Conservation (phyloP, 495 filamentous ascomycete genomes). For the Cercophora newfieldiana region DNA sequence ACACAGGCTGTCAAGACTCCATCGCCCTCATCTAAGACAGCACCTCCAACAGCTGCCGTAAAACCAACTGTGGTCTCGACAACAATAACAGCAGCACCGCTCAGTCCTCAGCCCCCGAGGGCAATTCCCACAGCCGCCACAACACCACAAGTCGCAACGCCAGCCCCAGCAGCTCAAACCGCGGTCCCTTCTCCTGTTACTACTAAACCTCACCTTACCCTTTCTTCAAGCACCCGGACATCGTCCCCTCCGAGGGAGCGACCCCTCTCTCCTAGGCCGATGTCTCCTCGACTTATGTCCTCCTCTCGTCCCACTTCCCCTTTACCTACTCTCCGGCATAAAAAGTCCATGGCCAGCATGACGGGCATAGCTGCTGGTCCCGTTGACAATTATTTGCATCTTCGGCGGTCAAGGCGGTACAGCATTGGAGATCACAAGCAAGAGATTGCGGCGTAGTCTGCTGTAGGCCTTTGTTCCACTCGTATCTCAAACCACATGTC, state of each 20-base stretch:
- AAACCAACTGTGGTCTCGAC: not conserved
- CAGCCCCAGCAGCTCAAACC: not conserved
- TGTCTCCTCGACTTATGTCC: not conserved
- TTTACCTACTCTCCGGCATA: not conserved
- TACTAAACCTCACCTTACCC: not conserved
- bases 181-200: not conserved
- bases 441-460: constrained; percentile 23
- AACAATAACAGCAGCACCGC: not conserved
- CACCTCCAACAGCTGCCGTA: not conserved
- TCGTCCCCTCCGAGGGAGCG: not conserved
- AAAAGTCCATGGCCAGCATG: constrained; percentile 5
- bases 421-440: constrained; percentile 18
- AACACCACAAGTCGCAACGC: not conserved
- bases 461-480: not conserved
- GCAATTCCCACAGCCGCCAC: not conserved
- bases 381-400: constrained; percentile 21
- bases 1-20: not conserved
- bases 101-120: not conserved
- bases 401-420: constrained; percentile 14
- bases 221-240: not conserved
- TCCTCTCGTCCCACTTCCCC: not conserved
- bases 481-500: not conserved
- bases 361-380: not conserved
- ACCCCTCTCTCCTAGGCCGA: not conserved
- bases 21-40: not conserved